phyloP scores from a whole-genome alignment of 208 protist genomes.

The Acanthamoeba sp. region DNA sequence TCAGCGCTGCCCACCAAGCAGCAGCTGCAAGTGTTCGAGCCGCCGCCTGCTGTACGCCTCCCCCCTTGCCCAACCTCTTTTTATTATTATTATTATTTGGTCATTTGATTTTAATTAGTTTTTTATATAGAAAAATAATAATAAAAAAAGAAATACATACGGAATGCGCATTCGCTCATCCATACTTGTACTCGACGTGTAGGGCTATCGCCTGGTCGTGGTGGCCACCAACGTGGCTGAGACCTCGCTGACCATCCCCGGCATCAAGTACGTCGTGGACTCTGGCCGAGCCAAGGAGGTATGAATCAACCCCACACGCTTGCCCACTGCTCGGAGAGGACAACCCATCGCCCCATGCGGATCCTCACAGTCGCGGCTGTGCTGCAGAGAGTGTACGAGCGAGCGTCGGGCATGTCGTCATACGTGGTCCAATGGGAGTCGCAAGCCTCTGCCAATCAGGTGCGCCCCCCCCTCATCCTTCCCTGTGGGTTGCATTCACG shows the following conservation, averaged over 20 bases:
- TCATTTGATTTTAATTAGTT: not conserved
- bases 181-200: too few species aligned
- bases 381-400: slow-evolving; percentile 82
- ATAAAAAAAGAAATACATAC: too few species aligned
- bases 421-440: slow-evolving; percentile 91
- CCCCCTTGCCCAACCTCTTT: not conserved
- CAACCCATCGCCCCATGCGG: too few species aligned
- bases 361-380: too few species aligned
- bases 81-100: too few species aligned
- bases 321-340: too few species aligned
- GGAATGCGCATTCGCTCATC: too few species aligned
- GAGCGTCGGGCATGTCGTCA: slow-evolving; percentile 80
- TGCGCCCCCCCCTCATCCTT: too few species aligned
- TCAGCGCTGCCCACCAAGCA: slow-evolving; percentile 92
- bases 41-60: not conserved
- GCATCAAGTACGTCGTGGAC: slow-evolving; percentile 97
- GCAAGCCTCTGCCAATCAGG: slow-evolving; percentile 89
- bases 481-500: too few species aligned
- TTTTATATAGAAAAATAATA: too few species aligned
- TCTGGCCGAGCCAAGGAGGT: slow-evolving; percentile 87
- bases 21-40: slow-evolving; percentile 87
- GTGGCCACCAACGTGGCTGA: slow-evolving; percentile 99
- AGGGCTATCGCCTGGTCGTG: slow-evolving; percentile 93
- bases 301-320: not conserved
- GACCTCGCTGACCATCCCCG: slow-evolving; percentile 99